phyloP scores from a whole-genome alignment of 108 stramenopile genomes.

The Pseudonitzschia pungens region DNA sequence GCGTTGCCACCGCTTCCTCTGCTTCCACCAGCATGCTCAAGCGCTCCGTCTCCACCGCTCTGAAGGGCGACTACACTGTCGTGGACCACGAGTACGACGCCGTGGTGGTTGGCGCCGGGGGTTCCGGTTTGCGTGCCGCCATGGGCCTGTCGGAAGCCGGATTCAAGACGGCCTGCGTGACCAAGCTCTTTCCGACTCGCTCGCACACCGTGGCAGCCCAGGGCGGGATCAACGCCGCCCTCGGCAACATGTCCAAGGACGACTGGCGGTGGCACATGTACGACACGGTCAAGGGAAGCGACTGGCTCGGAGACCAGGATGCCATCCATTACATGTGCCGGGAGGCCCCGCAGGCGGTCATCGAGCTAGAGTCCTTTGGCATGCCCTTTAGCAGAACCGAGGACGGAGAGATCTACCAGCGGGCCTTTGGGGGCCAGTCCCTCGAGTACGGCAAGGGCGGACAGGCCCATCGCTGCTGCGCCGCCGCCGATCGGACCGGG shows the following conservation, averaged over 20 bases:
- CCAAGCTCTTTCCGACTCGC: slow-evolving; percentile 99
- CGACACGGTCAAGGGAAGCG: slow-evolving; percentile 99
- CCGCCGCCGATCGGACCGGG: slow-evolving; percentile 98
- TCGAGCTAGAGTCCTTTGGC: slow-evolving; percentile 96
- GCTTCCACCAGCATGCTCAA: too few relatives aligned
- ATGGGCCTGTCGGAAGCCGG: slow-evolving; percentile 98
- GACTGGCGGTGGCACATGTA: slow-evolving; percentile 99
- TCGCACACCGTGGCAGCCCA: slow-evolving; percentile 99
- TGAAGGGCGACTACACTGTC: slow-evolving; percentile 75
- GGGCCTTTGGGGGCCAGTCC: slow-evolving; percentile 98
- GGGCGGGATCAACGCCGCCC: slow-evolving; percentile 99
- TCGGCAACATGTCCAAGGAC: slow-evolving; percentile 94
- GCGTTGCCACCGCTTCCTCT: background rate
- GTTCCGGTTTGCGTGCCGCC: slow-evolving; percentile 96
- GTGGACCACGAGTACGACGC: slow-evolving; percentile 99
- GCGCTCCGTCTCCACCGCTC: background rate
- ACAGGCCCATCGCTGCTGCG: slow-evolving; percentile 94
- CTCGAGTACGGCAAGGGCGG: slow-evolving; percentile 98
- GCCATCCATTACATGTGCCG: slow-evolving; percentile 99
- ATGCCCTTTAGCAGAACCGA: slow-evolving; percentile 95
- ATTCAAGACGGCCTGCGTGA: slow-evolving; percentile 99
- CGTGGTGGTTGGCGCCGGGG: slow-evolving; percentile 98
- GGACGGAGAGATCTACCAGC: slow-evolving; percentile 99
- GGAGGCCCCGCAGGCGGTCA: slow-evolving; percentile 95
- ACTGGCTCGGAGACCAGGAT: slow-evolving; percentile 99